Evolutionary conservation across 129 eudicot species (phyloP), one percentile per base, ranked within the genome.

Genomic region (Tagetes patula): DNA sequence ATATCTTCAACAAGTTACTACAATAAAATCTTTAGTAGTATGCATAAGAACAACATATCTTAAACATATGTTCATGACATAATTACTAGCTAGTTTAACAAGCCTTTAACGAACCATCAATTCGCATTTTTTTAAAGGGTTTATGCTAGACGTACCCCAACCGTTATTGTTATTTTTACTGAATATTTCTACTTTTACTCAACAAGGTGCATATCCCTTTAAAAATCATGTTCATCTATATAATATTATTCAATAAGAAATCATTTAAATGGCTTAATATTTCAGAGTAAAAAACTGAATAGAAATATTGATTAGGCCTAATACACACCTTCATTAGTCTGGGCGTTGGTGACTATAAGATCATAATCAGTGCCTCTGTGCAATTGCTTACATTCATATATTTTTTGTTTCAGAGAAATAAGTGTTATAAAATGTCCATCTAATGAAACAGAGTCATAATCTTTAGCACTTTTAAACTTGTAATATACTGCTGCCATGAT

Each of bases 381-480:
- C 92, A 93, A 84, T 79, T 89, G 98, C 96, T 93, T 93, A 53
- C 77, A 81, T 77, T 89, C 88, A 86, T 82, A 90, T 55, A 94
- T 86, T 86, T 87, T 88, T 81, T 90, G 96, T 88, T 94, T 94
- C 88, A 94, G 81, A 65, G 67, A 81, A 64, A 83, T 87, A 80
- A 90, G 93, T 34, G 96, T 76, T 77, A 94, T 90, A 84, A 87
- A 94, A 79, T 94, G 98, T 68, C 97, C 96, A 68, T 94, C 98
- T 62, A 90, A 81, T 45, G 91, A 42, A 70, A 94, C 83, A 41
- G 96, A 87, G 81, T 94, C 97, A 75, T 84, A 90, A 87, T 87
- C 97, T 90, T 90, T 94, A 58, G 98, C 96, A 84, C 98, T 94
- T 86, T 94, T 94, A 77, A 94, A 94, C 89, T 94, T 90, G 75